These are phyloP conservation scores for Dittrichia graveolens DNA, from an alignment of 129 eudicot species.

Conservation along the genomic window DNA sequence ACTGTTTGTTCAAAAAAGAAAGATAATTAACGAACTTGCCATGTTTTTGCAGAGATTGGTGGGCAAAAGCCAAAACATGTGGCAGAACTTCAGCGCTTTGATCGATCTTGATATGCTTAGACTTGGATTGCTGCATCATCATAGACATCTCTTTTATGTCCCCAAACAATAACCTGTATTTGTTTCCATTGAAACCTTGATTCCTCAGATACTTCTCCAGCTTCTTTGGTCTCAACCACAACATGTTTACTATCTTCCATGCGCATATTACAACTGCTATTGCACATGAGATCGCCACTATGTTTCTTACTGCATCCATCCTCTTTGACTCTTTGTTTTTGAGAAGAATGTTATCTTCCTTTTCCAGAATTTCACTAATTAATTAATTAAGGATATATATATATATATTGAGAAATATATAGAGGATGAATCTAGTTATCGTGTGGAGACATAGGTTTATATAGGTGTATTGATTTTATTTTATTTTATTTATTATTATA, in stretches of 20 bases:
- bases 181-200: conserved; percentile 43
- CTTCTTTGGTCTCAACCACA: conserved; percentile 35
- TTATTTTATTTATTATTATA: background rate
- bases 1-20: too few relatives aligned
- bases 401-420: too few relatives aligned
- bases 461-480: background rate
- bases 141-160: conserved; percentile 27
- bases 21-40: conserved; percentile 22
- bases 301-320: conserved; percentile 31
- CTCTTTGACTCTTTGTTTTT: too few relatives aligned
- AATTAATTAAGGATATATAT: background rate
- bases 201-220: conserved; percentile 32
- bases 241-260: conserved; percentile 31
- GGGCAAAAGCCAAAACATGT: conserved; percentile 4
- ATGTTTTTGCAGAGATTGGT: conserved; percentile 21
- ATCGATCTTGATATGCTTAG: conserved; percentile 22
- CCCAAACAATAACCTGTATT: conserved; percentile 34
- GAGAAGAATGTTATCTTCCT: background rate
- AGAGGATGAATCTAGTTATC: too few relatives aligned
- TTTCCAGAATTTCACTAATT: background rate
- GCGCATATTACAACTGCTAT: conserved; percentile 22
- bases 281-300: conserved; percentile 21
- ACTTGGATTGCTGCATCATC: conserved; percentile 21
- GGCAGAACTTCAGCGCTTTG: conserved; percentile 21
- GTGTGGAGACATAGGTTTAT: background rate